A percentile compares a stretch with the other conserved stretches of the same genome.
Conservation (phyloP, 768 basidiomycete genomes). For the Xerocomellus chrysenteron region DNA sequence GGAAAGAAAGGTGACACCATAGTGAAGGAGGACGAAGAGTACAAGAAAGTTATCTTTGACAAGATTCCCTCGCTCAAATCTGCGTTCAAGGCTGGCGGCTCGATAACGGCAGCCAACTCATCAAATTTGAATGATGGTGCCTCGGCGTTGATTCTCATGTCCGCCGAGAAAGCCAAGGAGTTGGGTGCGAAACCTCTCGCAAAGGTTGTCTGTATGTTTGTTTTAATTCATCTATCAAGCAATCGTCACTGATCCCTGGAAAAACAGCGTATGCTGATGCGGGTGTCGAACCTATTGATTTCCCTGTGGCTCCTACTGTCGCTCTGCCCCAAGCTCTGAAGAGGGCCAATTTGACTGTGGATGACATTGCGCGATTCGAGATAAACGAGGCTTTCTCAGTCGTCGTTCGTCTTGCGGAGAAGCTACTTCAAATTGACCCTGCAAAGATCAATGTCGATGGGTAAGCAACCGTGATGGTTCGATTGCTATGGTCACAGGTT, state of each 20-base stretch:
- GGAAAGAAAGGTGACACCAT: slow-evolving; percentile 92
- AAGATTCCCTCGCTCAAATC: slow-evolving; percentile 89
- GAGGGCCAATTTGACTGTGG: slow-evolving; percentile 76
- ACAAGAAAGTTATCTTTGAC: slow-evolving; percentile 93
- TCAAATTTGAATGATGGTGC: slow-evolving; percentile 95
- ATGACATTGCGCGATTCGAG: slow-evolving; percentile 91
- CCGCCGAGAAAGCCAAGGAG: slow-evolving; percentile 88
- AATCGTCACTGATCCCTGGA: slow-evolving; percentile 4
- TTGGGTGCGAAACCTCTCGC: slow-evolving; percentile 92
- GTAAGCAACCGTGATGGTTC: slow-evolving; percentile 41
- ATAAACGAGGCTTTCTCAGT: slow-evolving; percentile 98
- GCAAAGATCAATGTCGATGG: slow-evolving; percentile 90
- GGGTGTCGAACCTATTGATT: slow-evolving; percentile 95
- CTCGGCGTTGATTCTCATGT: slow-evolving; percentile 92
- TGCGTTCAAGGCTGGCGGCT: slow-evolving; percentile 86
- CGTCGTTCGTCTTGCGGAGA: slow-evolving; percentile 88
- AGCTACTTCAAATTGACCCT: slow-evolving; percentile 79
- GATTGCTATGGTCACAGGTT: slow-evolving; percentile 5
- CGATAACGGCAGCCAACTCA: slow-evolving; percentile 96
- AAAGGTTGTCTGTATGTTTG: slow-evolving; percentile 80
- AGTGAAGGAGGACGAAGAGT: slow-evolving; percentile 95
- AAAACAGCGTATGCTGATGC: slow-evolving; percentile 89
- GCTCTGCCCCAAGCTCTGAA: slow-evolving; percentile 87
- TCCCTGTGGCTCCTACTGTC: slow-evolving; percentile 91
- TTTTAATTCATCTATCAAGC: background rate